A percentile compares a stretch with the other conserved stretches of the same genome.
These are phyloP conservation scores for Aspergillus pseudoviridinutans DNA, from an alignment of 2,329 filamentous ascomycete genomes.

Conservation along the genomic window DNA sequence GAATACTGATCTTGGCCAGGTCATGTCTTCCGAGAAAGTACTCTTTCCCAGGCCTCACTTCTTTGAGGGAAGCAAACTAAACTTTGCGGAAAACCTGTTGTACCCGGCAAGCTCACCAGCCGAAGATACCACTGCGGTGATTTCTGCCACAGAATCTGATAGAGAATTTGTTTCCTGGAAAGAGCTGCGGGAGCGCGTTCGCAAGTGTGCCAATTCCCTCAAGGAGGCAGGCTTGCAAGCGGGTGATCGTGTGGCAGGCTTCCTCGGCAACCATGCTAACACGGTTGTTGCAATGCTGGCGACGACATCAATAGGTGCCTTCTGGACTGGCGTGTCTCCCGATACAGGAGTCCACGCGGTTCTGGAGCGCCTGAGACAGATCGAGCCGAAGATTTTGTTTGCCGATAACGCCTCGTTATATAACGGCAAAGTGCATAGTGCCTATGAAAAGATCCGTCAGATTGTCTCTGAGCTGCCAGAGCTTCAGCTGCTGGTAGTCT, in stretches of 20 bases:
- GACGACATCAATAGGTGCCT: conserved; percentile 73
- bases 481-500: conserved; percentile 68
- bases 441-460: conserved; percentile 71
- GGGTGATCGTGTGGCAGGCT: conserved; percentile 64
- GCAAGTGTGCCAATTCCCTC: conserved; percentile 67
- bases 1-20: conserved; percentile 44
- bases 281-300: conserved; percentile 85
- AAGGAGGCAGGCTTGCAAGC: conserved; percentile 59
- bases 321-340: conserved; percentile 91
- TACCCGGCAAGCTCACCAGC: conserved; percentile 62
- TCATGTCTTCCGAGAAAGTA: conserved; percentile 60
- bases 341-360: conserved; percentile 91
- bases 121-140: conserved; percentile 63
- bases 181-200: conserved; percentile 73
- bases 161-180: conserved; percentile 70
- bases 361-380: conserved; percentile 79
- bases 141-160: conserved; percentile 73
- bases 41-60: conserved; percentile 88
- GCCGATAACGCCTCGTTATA: conserved; percentile 85
- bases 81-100: conserved; percentile 93
- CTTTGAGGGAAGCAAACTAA: conserved; percentile 73
- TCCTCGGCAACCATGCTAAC: conserved; percentile 85
- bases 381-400: conserved; percentile 77
- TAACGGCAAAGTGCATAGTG: conserved; percentile 85
- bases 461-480: conserved; percentile 65